A percentile compares a stretch with the other conserved stretches of the same genome.
These are phyloP conservation scores for Pseudomonodictys pantanalensis DNA, from an alignment of 495 filamentous ascomycete genomes.

Conservation along the genomic window DNA sequence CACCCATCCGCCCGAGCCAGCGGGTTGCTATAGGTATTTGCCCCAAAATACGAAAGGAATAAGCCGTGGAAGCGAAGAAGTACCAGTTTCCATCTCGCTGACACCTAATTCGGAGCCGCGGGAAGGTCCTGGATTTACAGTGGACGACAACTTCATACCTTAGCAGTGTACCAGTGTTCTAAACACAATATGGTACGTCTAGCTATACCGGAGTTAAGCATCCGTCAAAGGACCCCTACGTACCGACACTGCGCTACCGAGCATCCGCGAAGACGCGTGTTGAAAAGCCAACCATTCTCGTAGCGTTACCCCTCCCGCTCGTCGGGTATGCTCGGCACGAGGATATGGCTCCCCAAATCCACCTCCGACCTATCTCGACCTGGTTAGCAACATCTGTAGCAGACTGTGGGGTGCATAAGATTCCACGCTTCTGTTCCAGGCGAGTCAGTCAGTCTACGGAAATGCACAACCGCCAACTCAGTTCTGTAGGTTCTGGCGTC, in stretches of 20 bases:
- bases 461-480: conserved; percentile 10
- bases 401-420: conserved; percentile 9
- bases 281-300: conserved; percentile 1
- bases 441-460: not conserved
- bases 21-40: no score
- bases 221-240: no score
- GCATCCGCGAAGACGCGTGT: conserved; percentile 11
- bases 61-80: no score
- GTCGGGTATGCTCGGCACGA: conserved; percentile 24
- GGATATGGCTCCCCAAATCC: not conserved
- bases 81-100: no score
- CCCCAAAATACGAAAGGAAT: no score
- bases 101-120: no score
- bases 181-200: no score
- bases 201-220: no score
- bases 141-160: no score
- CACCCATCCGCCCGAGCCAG: no score
- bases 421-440: conserved; percentile 4
- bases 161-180: no score
- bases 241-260: not conserved
- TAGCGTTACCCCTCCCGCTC: conserved; percentile 4
- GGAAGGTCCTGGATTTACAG: no score
- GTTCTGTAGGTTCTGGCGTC: not conserved
- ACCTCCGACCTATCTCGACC: not conserved
- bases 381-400: not conserved